Percentiles rank a stretch among this genome's conserved stretches.
Conservation (phyloP, 2,329 filamentous ascomycete species). For the Botrytis pseudocinerea region DNA sequence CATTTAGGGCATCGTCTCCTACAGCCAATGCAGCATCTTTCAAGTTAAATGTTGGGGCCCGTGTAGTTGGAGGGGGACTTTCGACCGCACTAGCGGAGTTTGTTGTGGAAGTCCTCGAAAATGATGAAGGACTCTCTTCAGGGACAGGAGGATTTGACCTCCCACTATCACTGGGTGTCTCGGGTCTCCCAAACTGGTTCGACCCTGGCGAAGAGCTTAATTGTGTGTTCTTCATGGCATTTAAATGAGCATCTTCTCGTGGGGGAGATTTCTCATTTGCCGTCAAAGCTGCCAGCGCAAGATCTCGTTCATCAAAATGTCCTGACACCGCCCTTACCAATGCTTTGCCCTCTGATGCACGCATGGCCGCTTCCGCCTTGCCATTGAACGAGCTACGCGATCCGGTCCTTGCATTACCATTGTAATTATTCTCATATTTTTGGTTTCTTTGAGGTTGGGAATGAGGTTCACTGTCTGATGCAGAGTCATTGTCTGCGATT, state of each 20-base stretch:
- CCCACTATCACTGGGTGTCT: constrained; percentile 21
- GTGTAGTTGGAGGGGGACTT: constrained; percentile 23
- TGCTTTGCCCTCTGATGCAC: constrained; percentile 59
- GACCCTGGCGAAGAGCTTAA: constrained; percentile 19
- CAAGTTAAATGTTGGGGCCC: constrained; percentile 30
- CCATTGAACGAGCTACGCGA: constrained; percentile 35
- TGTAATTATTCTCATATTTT: constrained; percentile 9
- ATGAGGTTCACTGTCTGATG: constrained; percentile 11
- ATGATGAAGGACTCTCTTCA: constrained; percentile 8
- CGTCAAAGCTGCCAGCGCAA: constrained; percentile 13
- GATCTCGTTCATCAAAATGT: constrained; percentile 4
- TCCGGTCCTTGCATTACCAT: constrained; percentile 13
- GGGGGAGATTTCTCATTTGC: constrained; percentile 26
- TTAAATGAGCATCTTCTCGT: constrained; percentile 34
- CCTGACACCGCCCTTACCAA: constrained; percentile 46
- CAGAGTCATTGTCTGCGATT: constrained; percentile 18
- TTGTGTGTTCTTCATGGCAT: constrained; percentile 36
- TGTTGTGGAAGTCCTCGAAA: background rate
- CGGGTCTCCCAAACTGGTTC: constrained; percentile 25
- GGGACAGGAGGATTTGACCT: constrained; percentile 15
- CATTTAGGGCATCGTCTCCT: constrained; percentile 62
- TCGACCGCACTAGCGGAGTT: constrained; percentile 17
- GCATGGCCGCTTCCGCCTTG: constrained; percentile 59
- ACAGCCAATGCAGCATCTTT: constrained; percentile 35
- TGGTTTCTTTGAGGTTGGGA: background rate